Conservation (phyloP, 2,329 filamentous ascomycete genomes). For the Stromatinia cepivora region DNA sequence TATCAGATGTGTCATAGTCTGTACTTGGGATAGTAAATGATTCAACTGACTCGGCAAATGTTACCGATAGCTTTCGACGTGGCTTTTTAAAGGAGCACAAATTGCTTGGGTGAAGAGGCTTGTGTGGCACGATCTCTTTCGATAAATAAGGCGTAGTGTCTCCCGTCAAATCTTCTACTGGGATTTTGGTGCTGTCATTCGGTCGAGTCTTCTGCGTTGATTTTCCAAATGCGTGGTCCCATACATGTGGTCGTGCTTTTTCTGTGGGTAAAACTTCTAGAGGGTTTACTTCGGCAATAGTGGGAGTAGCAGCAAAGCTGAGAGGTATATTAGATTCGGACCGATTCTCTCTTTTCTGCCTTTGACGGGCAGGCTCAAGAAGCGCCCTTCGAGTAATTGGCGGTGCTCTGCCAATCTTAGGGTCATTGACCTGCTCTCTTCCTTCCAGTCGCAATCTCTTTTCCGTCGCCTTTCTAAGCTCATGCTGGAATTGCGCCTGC, state of each 20-base stretch:
- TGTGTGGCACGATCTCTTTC: not conserved
- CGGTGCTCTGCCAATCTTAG: conserved; percentile 17
- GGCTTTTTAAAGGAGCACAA: not conserved
- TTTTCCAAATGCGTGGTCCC: not conserved
- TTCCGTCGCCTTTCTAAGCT: conserved; percentile 6
- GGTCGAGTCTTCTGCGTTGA: not conserved
- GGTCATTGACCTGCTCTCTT: conserved; percentile 6
- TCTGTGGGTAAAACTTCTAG: not conserved
- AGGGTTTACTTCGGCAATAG: not conserved
- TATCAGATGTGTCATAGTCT: not conserved
- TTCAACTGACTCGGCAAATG: not conserved
- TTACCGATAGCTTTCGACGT: not conserved
- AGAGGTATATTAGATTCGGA: not conserved
- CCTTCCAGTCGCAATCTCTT: not conserved
- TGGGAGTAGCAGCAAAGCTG: not conserved
- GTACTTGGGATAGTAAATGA: not conserved
- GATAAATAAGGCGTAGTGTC: not conserved
- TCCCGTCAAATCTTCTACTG: not conserved
- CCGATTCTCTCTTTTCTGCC: no score
- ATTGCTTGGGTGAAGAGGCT: not conserved
- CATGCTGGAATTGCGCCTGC: not conserved
- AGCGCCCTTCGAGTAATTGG: not conserved
- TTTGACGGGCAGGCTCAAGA: not conserved
- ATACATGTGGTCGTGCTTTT: not conserved
- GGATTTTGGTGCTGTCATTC: not conserved